A percentile compares a stretch with the other conserved stretches of the same genome.
phyloP scores from a whole-genome alignment of 768 basidiomycete species.

The Boletus rubroflammeus region DNA sequence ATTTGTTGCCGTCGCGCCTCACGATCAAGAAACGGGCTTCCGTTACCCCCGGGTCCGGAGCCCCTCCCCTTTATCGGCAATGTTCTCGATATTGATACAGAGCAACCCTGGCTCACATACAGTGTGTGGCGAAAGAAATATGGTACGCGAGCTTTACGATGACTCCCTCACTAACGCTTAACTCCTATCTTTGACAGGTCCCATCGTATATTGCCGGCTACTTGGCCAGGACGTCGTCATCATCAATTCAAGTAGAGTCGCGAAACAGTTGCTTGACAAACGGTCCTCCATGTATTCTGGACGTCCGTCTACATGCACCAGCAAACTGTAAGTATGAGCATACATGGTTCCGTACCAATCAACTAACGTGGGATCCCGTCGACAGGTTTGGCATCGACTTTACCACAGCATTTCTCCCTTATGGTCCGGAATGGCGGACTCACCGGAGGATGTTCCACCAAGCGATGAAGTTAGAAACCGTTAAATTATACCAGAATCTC shows the following conservation, averaged over 20 bases:
- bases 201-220: constrained; percentile 27
- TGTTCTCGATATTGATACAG: constrained; percentile 20
- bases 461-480: constrained; percentile 18
- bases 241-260: constrained; percentile 26
- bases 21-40: constrained; percentile 4
- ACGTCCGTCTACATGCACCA: constrained; percentile 20
- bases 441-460: constrained; percentile 31
- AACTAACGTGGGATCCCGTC: not conserved
- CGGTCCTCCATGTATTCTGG: constrained; percentile 30
- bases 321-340: constrained; percentile 19
- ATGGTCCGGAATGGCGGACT: constrained; percentile 26
- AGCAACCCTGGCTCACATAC: constrained; percentile 28
- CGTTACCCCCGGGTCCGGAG: constrained; percentile 24
- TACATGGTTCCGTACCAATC: not conserved
- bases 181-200: constrained; percentile 15
- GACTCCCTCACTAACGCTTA: not conserved
- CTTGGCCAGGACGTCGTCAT: constrained; percentile 26
- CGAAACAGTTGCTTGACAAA: constrained; percentile 28
- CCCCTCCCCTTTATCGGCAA: constrained; percentile 25
- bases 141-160: constrained; percentile 10
- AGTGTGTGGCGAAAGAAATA: constrained; percentile 29
- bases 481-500: constrained; percentile 19
- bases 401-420: constrained; percentile 27
- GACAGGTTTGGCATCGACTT: constrained; percentile 30
- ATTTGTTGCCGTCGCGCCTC: constrained; percentile 5